These are phyloP conservation scores for Eimeria maxima DNA, from an alignment of 169 alveolate genomes.

Conservation along the genomic window DNA sequence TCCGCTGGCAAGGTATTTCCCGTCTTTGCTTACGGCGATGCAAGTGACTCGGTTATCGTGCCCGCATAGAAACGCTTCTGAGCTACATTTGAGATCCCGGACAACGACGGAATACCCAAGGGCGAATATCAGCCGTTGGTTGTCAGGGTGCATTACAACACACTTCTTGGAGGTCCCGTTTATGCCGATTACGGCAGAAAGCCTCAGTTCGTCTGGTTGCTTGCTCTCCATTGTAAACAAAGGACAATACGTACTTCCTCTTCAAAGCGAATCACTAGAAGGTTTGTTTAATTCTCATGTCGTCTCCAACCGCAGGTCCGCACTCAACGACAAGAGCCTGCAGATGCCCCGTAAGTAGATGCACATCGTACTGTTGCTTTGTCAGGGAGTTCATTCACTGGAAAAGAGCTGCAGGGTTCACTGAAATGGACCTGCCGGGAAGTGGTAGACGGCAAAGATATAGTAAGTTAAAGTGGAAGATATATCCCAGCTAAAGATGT, in stretches of 20 bases:
- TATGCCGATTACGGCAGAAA: constrained; percentile 77
- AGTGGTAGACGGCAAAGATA: too few species aligned
- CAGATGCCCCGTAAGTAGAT: not conserved
- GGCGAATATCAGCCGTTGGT: constrained; percentile 93
- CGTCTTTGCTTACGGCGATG: constrained; percentile 90
- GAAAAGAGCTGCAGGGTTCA: too few species aligned
- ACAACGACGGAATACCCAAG: constrained; percentile 92
- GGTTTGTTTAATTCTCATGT: not conserved
- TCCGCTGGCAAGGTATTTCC: constrained; percentile 95
- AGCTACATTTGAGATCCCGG: constrained; percentile 91
- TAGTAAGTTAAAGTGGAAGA: not conserved
- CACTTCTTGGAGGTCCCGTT: constrained; percentile 87
- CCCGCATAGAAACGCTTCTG: constrained; percentile 94
- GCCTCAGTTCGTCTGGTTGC: constrained; percentile 27
- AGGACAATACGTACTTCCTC: not conserved
- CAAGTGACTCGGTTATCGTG: constrained; percentile 92
- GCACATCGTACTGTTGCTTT: constrained; percentile 5
- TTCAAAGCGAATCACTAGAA: not conserved
- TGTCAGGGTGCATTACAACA: constrained; percentile 94
- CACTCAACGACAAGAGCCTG: not conserved
- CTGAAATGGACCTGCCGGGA: too few species aligned
- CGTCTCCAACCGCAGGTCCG: not conserved
- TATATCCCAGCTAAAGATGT: not conserved
- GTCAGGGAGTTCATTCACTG: not conserved
- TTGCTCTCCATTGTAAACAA: constrained; percentile 24